Percentiles rank a stretch among this genome's conserved stretches.
Evolutionary conservation across 306 rosid genomes (phyloP).

Genomic region (Luffa aegyptiaca): DNA sequence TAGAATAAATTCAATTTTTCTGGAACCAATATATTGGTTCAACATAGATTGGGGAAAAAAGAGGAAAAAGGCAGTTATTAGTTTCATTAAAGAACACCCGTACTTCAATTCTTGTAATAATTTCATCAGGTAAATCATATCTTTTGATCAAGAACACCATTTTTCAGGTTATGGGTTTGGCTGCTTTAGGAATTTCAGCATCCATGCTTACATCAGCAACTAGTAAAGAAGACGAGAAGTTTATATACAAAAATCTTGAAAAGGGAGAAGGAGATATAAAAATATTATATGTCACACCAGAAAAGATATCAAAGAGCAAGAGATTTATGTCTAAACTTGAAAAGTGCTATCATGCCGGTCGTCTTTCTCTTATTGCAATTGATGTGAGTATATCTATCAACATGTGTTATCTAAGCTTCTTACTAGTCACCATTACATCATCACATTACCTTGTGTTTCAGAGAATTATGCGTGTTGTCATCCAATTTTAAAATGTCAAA

Average conservation of each 20-base stretch:
- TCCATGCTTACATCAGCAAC: constrained; percentile 78
- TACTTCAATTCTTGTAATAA: neutral
- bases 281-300: constrained; percentile 82
- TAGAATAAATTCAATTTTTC: neutral
- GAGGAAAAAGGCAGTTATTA: neutral
- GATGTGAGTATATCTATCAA: constrained; percentile 49
- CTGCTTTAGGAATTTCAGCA: constrained; percentile 79
- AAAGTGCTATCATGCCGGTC: constrained; percentile 79
- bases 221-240: constrained; percentile 69
- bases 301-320: constrained; percentile 97
- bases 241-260: constrained; percentile 73
- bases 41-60: neutral
- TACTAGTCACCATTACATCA: constrained; percentile 1
- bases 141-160: neutral
- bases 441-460: neutral
- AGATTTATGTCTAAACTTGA: constrained; percentile 98
- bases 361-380: constrained; percentile 72
- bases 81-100: neutral
- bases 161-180: constrained; percentile 84
- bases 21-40: neutral
- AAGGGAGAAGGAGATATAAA: constrained; percentile 84
- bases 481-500: neutral
- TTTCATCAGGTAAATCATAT: neutral
- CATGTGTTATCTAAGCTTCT: constrained; percentile 6
- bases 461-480: neutral